Conservation (phyloP, 495 filamentous ascomycete genomes). For the Penicillium atrosanguineum region DNA sequence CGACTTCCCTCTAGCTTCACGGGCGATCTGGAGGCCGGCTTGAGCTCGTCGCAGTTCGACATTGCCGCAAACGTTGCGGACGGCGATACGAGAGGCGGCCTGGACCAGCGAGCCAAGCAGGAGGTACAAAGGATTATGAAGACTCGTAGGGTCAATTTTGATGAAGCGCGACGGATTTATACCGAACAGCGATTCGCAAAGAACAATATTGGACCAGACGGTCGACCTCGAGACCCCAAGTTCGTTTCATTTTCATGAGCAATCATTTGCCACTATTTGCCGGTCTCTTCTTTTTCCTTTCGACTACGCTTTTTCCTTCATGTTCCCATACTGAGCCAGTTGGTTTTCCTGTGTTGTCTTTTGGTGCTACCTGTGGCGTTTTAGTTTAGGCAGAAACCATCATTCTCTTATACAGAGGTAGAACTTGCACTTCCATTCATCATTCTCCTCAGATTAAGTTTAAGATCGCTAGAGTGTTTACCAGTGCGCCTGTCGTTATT, state of each 20-base stretch:
- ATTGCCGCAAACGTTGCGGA: constrained; percentile 72
- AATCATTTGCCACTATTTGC: neutral
- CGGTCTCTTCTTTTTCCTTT: neutral
- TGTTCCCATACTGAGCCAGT: neutral
- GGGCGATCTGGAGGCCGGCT: constrained; percentile 79
- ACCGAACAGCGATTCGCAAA: constrained; percentile 80
- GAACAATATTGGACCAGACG: constrained; percentile 86
- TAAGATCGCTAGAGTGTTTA: neutral
- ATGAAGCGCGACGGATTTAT: constrained; percentile 84
- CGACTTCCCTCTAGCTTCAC: constrained; percentile 71
- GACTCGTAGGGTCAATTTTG: constrained; percentile 70
- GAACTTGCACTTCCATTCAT: neutral
- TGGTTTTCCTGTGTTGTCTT: neutral
- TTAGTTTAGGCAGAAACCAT: neutral
- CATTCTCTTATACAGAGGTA: neutral
- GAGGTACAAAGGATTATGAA: constrained; percentile 90
- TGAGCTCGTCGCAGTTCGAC: constrained; percentile 79
- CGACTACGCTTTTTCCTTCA: neutral
- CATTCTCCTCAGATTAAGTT: neutral
- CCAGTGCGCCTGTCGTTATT: neutral
- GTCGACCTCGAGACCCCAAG: constrained; percentile 86
- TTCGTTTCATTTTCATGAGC: constrained; percentile 85
- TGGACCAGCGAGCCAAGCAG: constrained; percentile 74
- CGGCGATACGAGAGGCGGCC: constrained; percentile 72
- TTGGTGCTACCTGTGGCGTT: neutral